A percentile compares a stretch with the other conserved stretches of the same genome.
These are phyloP conservation scores for Xylaria multiplex DNA, from an alignment of 2,329 filamentous ascomycete species.

Conservation along the genomic window DNA sequence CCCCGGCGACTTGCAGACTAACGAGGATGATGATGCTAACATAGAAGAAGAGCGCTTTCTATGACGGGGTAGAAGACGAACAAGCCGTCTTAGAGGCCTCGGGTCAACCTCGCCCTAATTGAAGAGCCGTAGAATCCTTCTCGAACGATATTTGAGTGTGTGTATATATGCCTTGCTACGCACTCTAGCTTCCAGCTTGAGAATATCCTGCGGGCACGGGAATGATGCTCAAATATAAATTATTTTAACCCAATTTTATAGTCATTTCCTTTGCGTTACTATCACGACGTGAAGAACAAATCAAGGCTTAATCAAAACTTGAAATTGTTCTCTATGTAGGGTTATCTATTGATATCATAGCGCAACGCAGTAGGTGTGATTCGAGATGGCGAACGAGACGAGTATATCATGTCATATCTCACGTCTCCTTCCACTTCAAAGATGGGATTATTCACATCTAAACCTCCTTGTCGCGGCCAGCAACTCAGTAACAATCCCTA, in stretches of 20 bases:
- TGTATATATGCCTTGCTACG: conserved; percentile 6
- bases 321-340: neutral
- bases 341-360: neutral
- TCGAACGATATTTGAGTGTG: neutral
- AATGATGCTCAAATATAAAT: neutral
- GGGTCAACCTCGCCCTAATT: conserved; percentile 18
- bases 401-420: neutral
- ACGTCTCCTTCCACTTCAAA: neutral
- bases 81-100: conserved; percentile 1
- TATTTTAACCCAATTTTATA: neutral
- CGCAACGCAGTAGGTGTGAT: neutral
- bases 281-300: neutral
- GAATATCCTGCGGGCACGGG: neutral
- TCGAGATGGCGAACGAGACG: neutral
- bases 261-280: neutral
- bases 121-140: conserved; percentile 22
- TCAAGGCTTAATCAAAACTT: neutral
- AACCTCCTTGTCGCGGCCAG: too few species aligned
- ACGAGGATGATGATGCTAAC: conserved; percentile 17
- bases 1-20: neutral
- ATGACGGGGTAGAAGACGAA: conserved; percentile 35
- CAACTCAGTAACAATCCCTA: too few species aligned
- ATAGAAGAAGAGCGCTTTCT: conserved; percentile 38
- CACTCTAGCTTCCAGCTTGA: neutral
- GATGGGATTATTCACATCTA: neutral